Conservation (phyloP, 208 protist species). For the Herpetomonas samuelpessoai region DNA sequence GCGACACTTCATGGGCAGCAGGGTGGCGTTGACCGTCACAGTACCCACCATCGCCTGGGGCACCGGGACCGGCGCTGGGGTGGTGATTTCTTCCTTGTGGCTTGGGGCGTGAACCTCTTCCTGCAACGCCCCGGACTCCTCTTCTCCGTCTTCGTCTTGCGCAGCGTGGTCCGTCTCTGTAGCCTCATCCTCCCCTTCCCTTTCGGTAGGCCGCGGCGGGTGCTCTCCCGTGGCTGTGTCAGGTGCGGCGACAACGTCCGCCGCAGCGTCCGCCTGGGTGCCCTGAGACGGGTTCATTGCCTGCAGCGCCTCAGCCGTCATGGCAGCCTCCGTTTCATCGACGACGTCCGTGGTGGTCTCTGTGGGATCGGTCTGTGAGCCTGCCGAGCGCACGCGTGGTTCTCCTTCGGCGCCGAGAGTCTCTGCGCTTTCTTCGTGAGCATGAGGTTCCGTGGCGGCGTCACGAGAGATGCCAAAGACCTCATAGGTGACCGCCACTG, state of each 20-base stretch:
- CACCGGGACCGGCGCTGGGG: conserved; percentile 11
- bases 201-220: too few relatives aligned
- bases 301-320: conserved; percentile 13
- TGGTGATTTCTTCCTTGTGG: not conserved
- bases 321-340: not conserved
- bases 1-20: conserved; percentile 27
- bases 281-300: conserved; percentile 24
- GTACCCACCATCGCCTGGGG: conserved; percentile 26
- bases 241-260: not conserved
- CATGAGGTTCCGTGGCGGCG: too few relatives aligned
- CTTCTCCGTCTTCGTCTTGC: not conserved
- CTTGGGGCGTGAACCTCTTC: too few relatives aligned
- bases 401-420: not conserved
- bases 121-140: too few relatives aligned
- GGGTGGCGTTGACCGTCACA: conserved; percentile 22
- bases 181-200: too few relatives aligned
- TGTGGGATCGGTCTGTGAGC: not conserved
- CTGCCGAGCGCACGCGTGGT: not conserved
- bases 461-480: too few relatives aligned
- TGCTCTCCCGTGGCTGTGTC: not conserved
- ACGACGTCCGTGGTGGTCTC: not conserved
- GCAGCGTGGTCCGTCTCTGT: too few relatives aligned
- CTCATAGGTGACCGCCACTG: too few relatives aligned
- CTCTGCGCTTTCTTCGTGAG: too few relatives aligned
- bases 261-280: conserved; percentile 27